Conservation (phyloP, 306 rosid species). For the Lablab purpureus region DNA sequence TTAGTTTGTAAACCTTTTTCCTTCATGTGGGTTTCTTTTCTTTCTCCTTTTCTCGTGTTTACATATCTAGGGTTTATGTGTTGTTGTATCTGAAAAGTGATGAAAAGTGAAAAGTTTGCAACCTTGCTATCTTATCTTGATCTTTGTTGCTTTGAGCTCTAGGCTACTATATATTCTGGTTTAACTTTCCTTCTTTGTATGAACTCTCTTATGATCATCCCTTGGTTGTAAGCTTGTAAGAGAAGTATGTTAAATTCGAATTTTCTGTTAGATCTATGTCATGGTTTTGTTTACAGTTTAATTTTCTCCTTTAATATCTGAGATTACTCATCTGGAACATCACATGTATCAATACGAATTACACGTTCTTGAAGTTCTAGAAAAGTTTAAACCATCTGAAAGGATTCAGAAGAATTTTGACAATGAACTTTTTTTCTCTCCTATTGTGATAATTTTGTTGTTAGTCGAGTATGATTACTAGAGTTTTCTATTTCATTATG, state of each 20-base stretch:
- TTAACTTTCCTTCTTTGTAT: constrained; percentile 16
- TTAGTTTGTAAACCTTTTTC: constrained; percentile 32
- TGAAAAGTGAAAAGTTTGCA: constrained; percentile 28
- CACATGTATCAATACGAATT: background rate
- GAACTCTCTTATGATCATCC: constrained; percentile 31
- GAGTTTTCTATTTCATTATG: background rate
- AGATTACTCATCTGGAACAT: background rate
- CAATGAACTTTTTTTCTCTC: background rate
- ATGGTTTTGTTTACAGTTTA: constrained; percentile 1
- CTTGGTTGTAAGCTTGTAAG: constrained; percentile 4
- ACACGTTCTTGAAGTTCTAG: background rate
- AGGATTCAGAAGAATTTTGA: background rate
- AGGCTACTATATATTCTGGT: constrained; percentile 16
- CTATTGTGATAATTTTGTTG: background rate
- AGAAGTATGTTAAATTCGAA: background rate
- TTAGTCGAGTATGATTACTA: background rate
- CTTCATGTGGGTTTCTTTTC: constrained; percentile 27
- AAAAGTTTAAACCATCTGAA: background rate
- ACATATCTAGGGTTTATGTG: constrained; percentile 42
- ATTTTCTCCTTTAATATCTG: background rate
- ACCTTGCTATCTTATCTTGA: constrained; percentile 20
- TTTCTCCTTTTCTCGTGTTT: constrained; percentile 8
- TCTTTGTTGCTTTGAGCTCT: background rate
- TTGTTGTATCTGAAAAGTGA: constrained; percentile 36
- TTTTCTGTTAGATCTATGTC: constrained; percentile 42